These are phyloP conservation scores for Syzygium malaccense DNA, from an alignment of 441 rosid species.

Conservation along the genomic window DNA sequence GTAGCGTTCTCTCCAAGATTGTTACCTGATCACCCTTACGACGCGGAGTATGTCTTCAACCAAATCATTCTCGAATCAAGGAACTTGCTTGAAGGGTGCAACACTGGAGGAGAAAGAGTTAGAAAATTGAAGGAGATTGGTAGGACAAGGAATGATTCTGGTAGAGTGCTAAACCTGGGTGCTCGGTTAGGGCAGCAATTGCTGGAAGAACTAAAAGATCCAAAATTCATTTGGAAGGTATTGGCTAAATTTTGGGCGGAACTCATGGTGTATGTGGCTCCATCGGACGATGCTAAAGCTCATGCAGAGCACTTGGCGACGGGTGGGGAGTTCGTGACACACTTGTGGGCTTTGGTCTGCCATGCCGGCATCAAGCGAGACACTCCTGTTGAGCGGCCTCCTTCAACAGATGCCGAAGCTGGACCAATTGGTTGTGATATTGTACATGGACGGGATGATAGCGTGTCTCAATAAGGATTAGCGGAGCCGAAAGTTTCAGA, in stretches of 20 bases:
- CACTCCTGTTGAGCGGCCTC: neutral
- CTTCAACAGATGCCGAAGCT: neutral
- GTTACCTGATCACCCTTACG: neutral
- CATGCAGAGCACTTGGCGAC: neutral
- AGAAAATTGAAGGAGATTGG: neutral
- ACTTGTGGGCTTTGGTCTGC: neutral
- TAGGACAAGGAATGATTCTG: too few species aligned
- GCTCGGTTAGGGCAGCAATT: neutral
- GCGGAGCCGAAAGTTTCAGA: neutral
- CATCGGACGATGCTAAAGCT: neutral
- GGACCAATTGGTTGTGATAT: neutral
- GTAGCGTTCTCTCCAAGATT: too few species aligned
- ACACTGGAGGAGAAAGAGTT: neutral
- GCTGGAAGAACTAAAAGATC: neutral
- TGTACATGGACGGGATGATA: neutral
- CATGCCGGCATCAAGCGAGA: neutral
- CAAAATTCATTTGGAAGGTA: neutral
- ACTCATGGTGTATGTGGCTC: neutral
- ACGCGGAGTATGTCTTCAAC: neutral
- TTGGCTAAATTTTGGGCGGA: neutral
- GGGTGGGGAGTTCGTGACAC: neutral
- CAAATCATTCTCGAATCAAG: accelerated
- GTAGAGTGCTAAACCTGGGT: neutral
- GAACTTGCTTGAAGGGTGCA: neutral
- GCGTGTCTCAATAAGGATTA: neutral